Base-by-base conservation (phyloP, 192 early-diverging fungal species). In the Rhizoclosmatium sp. region DNA sequence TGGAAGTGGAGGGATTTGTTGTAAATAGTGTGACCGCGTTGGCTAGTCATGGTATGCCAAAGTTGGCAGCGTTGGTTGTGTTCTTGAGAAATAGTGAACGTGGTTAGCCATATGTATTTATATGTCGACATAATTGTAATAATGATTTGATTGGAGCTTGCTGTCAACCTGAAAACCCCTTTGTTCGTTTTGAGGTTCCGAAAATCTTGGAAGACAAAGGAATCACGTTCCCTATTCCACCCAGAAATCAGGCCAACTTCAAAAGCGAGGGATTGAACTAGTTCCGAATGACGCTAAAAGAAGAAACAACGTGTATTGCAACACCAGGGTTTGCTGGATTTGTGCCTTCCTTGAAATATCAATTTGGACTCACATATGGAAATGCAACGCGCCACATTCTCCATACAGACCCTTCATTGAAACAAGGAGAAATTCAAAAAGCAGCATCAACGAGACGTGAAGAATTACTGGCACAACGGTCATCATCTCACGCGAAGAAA, bases 381-480 rank as follows among this genome's bases (percentile, higher is more conserved):
- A 89, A 89, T 65, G 88, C 88, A 41, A 87, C 88, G 5, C 81
- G 85, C 16, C 81, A 87, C 56, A 89, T 89, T 47, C 75, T 89
- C 3, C 76, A 81, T 44, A 89, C 84, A 19, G 87, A 89, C 54
- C 83, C 87, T 7, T 85, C 85, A 7, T 78, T 89, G 51, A 89
- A 89, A 59, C 74, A 81, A 59, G 87, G 87, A 2, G 71, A 78
- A 31, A 83, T 89, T 16, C 87, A 89, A 71, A 72, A 79, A 74
- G 80, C 83, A 19, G 44, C 80, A 45, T 58, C 78, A 9, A 62
- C 60, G 39, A 54, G 76, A 31, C 80, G 70, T n/a, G 75, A 47
- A n/a, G 69, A 81, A 49, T 59, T 75, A 21, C 45, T 62, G 41
- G 80, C 80, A 4, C 71, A 71, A 60, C 58, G 71, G 49, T 21